Evolutionary conservation across 1,139 yeast genomes (phyloP), one percentile per base, ranked within the genome.

Genomic region (Kurtzmaniella quercitrusa): DNA sequence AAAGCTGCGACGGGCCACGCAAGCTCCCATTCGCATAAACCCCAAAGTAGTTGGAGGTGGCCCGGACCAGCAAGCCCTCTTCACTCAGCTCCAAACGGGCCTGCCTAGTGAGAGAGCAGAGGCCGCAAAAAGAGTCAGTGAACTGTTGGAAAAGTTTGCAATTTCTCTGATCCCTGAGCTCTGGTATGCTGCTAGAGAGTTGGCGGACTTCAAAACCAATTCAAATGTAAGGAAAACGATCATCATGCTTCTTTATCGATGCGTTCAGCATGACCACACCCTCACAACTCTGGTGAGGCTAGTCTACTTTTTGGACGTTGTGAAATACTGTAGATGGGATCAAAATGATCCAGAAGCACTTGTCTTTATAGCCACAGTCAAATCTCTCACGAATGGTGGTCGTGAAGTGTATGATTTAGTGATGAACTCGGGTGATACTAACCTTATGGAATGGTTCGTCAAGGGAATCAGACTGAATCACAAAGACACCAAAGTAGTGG

Each of bases 21-120:
- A 63, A 36, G 45, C 55, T 16, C 77, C 79, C 0, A 73, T 70
- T 4, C 62, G 67, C 39, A 70, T 75, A 38, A 76, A 76, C 46
- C 82, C 87, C 1, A 75, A 78, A 2, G 81, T 81, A 2, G 82
- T 82, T 0, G 90, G 89, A 1, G 85, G 85, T 10, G 78, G 77
- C 4, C 65, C 71, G 9, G 79, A 79, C 49, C 73, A 73, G 52
- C 79, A 68, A 45, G 66, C 63, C 41, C 65, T 79, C 34, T 61
- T 75, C 43, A 59, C 60, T 25, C 68, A 71, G 49, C 56, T 75
- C 41, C 58, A 65, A 47, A 50, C 58, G 42, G 75, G 77, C 2
- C 52, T 63, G 12, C 58, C 74, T 6, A 72, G 70, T 19, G 62
- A 85, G 46, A 72, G 68, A 1, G 53, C 76, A 12, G 66, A 68